Base-by-base conservation (phyloP, 1,284 basidiomycete species). In the Athelia sp. region DNA sequence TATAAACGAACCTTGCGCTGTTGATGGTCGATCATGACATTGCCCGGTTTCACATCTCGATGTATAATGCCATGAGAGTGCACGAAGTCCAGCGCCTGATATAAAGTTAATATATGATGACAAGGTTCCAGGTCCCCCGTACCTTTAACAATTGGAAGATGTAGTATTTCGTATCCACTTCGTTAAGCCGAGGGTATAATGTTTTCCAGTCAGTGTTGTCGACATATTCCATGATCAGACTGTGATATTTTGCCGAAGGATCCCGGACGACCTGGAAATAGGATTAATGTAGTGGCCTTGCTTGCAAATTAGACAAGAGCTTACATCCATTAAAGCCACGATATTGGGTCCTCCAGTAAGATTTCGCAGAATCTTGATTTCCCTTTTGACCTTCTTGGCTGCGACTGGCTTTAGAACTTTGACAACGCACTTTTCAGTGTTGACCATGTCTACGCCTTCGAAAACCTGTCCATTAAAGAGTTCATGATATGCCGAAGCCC, bases 331-430 rank as follows among this genome's bases (percentile, higher is more conserved):
- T 52, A 95, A 70, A 6, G 80, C 81, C 53, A 95, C 81, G 50
- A 94, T 76, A 71, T 94, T 95, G 10, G 90, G 87, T 10, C 91
- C 92, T 11, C 92, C 91, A 1, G 86, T 82, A 23, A 95, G 69
- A 67, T 94, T 93, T 55, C 89, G 86, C 40, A 95, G 72, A 53
- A 94, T 90, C 76, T 94, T 94, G 71, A 94, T 90, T 71, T 95
- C 92, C 45, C 92, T 80, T 74, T 92, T 93, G 68, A 95, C 90
- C 78, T 94, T 95, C 76, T 90, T 92, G 69, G 88, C 86, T 63
- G 91, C 90, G 50, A 95, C 89, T 8, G 92, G 92, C 66, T 95
- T 95, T 53, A 95, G 75, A 15, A 94, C 90, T 68, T 94, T 94
- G 74, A 94, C 84, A 62, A 94, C 81, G 67, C 88, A 91, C 57